Evolutionary conservation across 1,139 yeast species (phyloP).

Genomic region (Pneumocystis oryctolagi): DNA sequence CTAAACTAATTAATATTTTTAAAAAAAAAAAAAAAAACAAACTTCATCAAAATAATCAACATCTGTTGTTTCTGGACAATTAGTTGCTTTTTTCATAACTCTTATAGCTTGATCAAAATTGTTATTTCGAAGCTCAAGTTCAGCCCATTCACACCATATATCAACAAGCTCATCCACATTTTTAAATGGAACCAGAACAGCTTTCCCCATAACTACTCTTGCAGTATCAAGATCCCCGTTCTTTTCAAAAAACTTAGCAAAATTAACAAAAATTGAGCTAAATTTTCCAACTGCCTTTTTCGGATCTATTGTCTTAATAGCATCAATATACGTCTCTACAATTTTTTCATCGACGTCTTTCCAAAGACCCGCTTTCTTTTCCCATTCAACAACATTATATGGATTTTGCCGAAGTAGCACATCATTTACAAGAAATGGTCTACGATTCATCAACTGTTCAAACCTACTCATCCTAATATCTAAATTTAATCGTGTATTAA

Average conservation of each 20-base stretch:
- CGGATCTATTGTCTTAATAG: constrained; percentile 56
- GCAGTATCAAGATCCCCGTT: constrained; percentile 47
- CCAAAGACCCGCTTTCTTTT: constrained; percentile 39
- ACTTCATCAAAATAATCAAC: constrained; percentile 31
- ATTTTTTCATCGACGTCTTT: constrained; percentile 29
- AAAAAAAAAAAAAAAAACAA: not conserved
- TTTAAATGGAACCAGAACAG: constrained; percentile 56
- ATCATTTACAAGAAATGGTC: constrained; percentile 49
- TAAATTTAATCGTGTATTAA: constrained; percentile 22
- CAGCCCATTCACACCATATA: constrained; percentile 62
- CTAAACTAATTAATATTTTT: not conserved
- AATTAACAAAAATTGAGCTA: constrained; percentile 48
- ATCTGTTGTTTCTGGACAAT: constrained; percentile 27
- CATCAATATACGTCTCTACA: constrained; percentile 47
- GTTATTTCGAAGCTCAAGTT: constrained; percentile 36
- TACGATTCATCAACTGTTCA: constrained; percentile 40
- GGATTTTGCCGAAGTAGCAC: constrained; percentile 48
- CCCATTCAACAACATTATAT: constrained; percentile 55
- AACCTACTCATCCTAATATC: constrained; percentile 37
- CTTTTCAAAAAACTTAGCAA: constrained; percentile 49
- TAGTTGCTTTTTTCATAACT: constrained; percentile 39
- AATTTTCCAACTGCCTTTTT: constrained; percentile 31
- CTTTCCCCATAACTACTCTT: constrained; percentile 45
- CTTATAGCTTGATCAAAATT: constrained; percentile 39
- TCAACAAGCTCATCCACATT: constrained; percentile 49